A percentile compares a stretch with the other conserved stretches of the same genome.
Evolutionary conservation across 805 yeast genomes (phyloP).

Genomic region (Kuraishia cidri): DNA sequence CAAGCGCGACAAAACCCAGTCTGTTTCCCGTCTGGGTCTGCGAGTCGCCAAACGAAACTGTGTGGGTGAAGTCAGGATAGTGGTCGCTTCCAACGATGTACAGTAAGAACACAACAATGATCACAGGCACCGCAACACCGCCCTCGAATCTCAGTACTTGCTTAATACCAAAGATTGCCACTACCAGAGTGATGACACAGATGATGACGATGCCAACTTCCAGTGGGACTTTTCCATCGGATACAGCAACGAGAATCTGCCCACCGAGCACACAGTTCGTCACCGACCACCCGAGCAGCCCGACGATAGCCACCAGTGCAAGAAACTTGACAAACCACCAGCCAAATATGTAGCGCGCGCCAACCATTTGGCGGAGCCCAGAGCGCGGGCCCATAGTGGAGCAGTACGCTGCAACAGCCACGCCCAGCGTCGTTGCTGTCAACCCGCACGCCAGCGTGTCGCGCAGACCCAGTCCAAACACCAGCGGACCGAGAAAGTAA

Average conservation of each 20-base stretch:
- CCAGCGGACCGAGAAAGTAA: constrained; percentile 64
- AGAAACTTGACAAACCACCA: constrained; percentile 79
- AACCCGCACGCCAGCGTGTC: constrained; percentile 58
- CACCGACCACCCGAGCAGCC: constrained; percentile 89
- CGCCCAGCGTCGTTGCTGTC: constrained; percentile 58
- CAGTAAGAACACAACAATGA: constrained; percentile 56
- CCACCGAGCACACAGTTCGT: constrained; percentile 89
- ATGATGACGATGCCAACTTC: constrained; percentile 71
- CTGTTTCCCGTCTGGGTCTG: constrained; percentile 40
- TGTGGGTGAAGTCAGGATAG: constrained; percentile 24
- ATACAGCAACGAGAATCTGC: constrained; percentile 60
- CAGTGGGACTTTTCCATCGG: constrained; percentile 57
- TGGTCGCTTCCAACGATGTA: constrained; percentile 49
- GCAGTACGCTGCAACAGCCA: constrained; percentile 74
- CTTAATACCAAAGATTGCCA: constrained; percentile 74
- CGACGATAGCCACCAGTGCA: constrained; percentile 61
- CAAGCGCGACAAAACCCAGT: constrained; percentile 62
- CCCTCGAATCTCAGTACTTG: constrained; percentile 64
- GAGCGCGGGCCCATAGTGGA: constrained; percentile 85
- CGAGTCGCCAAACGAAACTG: constrained; percentile 24
- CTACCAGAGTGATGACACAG: constrained; percentile 49
- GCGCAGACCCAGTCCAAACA: constrained; percentile 60
- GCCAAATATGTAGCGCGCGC: constrained; percentile 74
- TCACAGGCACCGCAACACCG: constrained; percentile 57
- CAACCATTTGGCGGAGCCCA: constrained; percentile 84